phyloP scores from a whole-genome alignment of 2,329 filamentous ascomycete species.

The Aspergillus sp. region DNA sequence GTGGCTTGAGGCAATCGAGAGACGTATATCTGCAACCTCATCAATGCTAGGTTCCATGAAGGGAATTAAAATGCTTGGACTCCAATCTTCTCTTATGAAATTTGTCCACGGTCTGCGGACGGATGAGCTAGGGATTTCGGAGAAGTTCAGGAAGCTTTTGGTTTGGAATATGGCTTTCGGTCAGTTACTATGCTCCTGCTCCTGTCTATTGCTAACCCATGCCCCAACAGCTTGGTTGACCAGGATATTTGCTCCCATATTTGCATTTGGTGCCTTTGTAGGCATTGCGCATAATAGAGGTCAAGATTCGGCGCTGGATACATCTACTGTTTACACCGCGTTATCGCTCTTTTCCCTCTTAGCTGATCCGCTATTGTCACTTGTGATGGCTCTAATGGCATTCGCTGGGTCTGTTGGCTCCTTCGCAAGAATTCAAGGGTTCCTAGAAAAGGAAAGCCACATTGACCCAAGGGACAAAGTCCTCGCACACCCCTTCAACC shows the following conservation, averaged over 20 bases:
- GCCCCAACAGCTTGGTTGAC: slow-evolving; percentile 35
- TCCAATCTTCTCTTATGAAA: slow-evolving; percentile 42
- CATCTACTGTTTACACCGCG: slow-evolving; percentile 47
- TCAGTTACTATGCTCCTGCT: slow-evolving; percentile 14
- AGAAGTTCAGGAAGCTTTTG: slow-evolving; percentile 41
- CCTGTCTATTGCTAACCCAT: background rate
- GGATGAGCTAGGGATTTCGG: slow-evolving; percentile 43
- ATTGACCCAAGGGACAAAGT: slow-evolving; percentile 24
- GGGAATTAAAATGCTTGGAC: slow-evolving; percentile 51
- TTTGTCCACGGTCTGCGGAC: slow-evolving; percentile 41
- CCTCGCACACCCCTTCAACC: slow-evolving; percentile 12
- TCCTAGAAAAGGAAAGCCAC: slow-evolving; percentile 38
- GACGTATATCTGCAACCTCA: slow-evolving; percentile 50
- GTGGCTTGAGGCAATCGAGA: slow-evolving; percentile 54
- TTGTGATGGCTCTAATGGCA: slow-evolving; percentile 47
- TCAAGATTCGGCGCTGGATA: slow-evolving; percentile 35
- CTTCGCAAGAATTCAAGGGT: slow-evolving; percentile 49
- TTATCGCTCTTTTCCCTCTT: slow-evolving; percentile 49
- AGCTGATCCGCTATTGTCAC: slow-evolving; percentile 45
- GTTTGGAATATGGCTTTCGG: slow-evolving; percentile 43
- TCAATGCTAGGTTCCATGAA: slow-evolving; percentile 53
- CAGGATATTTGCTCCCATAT: slow-evolving; percentile 45
- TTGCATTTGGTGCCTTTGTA: slow-evolving; percentile 48
- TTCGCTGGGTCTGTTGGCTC: slow-evolving; percentile 48
- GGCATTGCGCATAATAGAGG: slow-evolving; percentile 38